Percentiles rank a stretch among this genome's conserved stretches.
Evolutionary conservation across 2,329 filamentous ascomycete species (phyloP).

Genomic region (Sarocladium oryzae): DNA sequence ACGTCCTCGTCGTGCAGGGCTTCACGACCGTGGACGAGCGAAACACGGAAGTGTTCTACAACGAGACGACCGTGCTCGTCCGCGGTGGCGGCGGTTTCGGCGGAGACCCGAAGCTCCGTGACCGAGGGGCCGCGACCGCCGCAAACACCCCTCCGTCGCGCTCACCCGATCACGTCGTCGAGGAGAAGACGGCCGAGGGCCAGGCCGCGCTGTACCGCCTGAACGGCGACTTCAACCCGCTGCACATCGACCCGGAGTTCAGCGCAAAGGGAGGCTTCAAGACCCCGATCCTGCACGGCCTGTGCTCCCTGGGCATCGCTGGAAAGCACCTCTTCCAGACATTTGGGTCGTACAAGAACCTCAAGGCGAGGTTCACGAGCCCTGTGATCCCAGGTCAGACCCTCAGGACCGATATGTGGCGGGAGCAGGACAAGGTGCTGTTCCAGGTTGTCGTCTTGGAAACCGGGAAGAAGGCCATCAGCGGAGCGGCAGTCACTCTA

Average conservation of each 20-base stretch:
- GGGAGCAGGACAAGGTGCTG: constrained; percentile 68
- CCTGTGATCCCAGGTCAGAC: constrained; percentile 82
- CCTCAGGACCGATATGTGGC: constrained; percentile 89
- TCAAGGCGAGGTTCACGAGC: constrained; percentile 87
- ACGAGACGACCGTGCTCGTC: constrained; percentile 88
- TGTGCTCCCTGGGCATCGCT: constrained; percentile 87
- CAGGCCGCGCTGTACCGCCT: constrained; percentile 91
- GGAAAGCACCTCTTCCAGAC: constrained; percentile 67
- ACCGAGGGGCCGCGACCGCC: constrained; percentile 74
- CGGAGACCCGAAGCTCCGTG: constrained; percentile 67
- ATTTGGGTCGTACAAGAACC: constrained; percentile 78
- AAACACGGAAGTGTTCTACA: constrained; percentile 91
- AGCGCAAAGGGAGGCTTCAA: constrained; percentile 93
- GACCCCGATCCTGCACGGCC: constrained; percentile 84
- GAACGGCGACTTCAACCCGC: constrained; percentile 73
- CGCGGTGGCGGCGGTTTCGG: constrained; percentile 86
- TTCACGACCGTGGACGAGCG: constrained; percentile 77
- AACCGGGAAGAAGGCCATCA: constrained; percentile 60
- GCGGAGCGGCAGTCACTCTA: background rate
- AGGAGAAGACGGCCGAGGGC: constrained; percentile 80
- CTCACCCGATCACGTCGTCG: constrained; percentile 75
- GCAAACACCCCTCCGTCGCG: constrained; percentile 72
- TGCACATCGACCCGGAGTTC: constrained; percentile 92
- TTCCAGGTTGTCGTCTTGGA: constrained; percentile 88
- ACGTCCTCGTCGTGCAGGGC: constrained; percentile 76